Evolutionary conservation across 345 rosid species (phyloP), one percentile per base, ranked within the genome.

Genomic region (Reutealis trisperma): DNA sequence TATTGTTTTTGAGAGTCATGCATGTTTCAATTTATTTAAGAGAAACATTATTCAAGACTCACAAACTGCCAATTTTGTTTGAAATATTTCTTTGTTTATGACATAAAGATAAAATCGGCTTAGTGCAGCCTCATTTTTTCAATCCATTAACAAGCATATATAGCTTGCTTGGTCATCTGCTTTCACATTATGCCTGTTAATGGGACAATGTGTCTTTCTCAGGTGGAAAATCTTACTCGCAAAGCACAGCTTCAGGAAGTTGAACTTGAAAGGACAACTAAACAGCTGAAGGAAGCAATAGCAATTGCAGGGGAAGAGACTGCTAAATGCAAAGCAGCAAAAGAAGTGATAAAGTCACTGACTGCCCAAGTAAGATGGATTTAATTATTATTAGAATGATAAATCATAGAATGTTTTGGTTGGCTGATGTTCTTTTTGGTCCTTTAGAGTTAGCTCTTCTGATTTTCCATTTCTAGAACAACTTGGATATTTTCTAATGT

Each of bases 281-380:
- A 92, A 80, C 94, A 90, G 76, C 89, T 96, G 78, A 89, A 90
- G 79, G 99, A 96, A 86, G 96, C 97, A 44, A 84, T 90, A 72
- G 87, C 92, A 79, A 84, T 91, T 45, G 94, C 99, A 51, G 93
- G 84, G 69, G 98, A 94, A 75, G 99, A 96, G 88, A 85, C 97
- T 42, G 87, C 88, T 63, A 94, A 91, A 87, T 92, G 98, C 90
- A 92, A 92, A 83, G 98, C 97, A 67, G 98, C 99, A 71, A 96
- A 96, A 78, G 99, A 96, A 89, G 99, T 96, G 78, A 96, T 96
- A 87, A 96, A 91, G 88, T 92, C 98, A 1, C 92, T 94, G 62
- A 96, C 99, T 66, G 94, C 93, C 78, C 98, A 96, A 84, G 99
- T 96, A 93, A 91, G 88, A 63, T 63, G 42, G 11, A 55, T 59